Conservation (phyloP, 2,329 filamentous ascomycete genomes). For the Leptodontidium sp. region DNA sequence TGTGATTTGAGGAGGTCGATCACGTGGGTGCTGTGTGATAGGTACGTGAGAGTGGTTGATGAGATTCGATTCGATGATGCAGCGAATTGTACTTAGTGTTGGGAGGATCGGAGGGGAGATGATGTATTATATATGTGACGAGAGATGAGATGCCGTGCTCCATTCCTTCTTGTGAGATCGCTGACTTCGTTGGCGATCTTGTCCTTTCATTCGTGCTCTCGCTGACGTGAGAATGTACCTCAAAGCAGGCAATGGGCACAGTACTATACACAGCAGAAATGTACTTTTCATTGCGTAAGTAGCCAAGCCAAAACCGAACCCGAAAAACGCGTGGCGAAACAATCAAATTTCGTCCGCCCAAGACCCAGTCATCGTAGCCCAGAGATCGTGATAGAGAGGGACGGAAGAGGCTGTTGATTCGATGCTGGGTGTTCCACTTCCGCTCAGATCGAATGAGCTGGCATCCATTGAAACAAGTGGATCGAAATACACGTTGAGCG, state of each 20-base stretch:
- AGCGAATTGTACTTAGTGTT: neutral
- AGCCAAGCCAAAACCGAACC: neutral
- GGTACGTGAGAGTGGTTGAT: slow-evolving; percentile 13
- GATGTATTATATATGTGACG: slow-evolving; percentile 3
- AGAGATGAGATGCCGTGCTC: neutral
- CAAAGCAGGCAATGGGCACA: neutral
- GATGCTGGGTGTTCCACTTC: neutral
- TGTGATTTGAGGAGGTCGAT: slow-evolving; percentile 5
- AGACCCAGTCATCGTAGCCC: slow-evolving; percentile 44
- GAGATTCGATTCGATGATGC: slow-evolving; percentile 2
- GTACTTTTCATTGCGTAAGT: neutral
- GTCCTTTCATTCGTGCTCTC: slow-evolving; percentile 1
- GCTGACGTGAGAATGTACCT: slow-evolving; percentile 21
- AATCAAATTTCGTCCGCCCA: slow-evolving; percentile 36
- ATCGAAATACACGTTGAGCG: slow-evolving; percentile 30
- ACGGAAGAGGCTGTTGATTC: slow-evolving; percentile 1
- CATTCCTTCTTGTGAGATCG: neutral
- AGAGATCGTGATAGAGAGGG: slow-evolving; percentile 40
- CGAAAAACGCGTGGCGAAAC: slow-evolving; percentile 6
- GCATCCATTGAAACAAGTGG: slow-evolving; percentile 27
- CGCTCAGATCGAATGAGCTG: slow-evolving; percentile 20
- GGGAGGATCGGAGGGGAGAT: neutral
- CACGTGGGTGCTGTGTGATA: slow-evolving; percentile 20
- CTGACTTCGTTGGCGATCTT: neutral
- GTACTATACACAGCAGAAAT: neutral